Conservation (phyloP, 2,329 filamentous ascomycete species). For the Aspergillus ochraceoroseus region DNA sequence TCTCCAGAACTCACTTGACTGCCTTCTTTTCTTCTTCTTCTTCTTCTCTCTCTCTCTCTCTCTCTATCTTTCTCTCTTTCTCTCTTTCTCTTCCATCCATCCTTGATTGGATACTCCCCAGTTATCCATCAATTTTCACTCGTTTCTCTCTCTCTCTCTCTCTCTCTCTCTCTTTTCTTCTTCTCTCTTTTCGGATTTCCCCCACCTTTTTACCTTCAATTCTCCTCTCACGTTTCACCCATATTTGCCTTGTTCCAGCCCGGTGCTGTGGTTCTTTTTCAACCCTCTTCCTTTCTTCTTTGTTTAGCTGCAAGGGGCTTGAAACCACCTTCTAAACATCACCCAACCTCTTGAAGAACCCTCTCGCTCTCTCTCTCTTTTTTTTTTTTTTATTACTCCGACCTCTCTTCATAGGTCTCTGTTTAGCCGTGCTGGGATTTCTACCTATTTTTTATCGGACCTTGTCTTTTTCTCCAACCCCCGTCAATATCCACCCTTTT, state of each 20-base stretch:
- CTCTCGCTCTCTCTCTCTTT: no score
- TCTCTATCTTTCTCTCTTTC: constrained; percentile 8
- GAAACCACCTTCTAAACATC: constrained; percentile 8
- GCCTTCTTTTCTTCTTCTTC: constrained; percentile 9
- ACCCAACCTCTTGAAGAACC: constrained; percentile 16
- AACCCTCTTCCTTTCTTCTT: constrained; percentile 17
- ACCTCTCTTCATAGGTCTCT: constrained; percentile 14
- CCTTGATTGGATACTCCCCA: constrained; percentile 15
- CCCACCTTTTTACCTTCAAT: constrained; percentile 16
- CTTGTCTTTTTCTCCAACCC: constrained; percentile 5
- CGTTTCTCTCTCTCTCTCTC: constrained; percentile 14
- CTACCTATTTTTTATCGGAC: no score
- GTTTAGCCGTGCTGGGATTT: constrained; percentile 13
- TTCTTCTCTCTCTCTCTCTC: constrained; percentile 15
- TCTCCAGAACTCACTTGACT: constrained; percentile 5
- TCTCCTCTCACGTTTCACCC: constrained; percentile 22
- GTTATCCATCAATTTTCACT: constrained; percentile 21
- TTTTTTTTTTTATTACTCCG: constrained; percentile 10
- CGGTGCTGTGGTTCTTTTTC: constrained; percentile 26
- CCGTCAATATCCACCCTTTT: no score
- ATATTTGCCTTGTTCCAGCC: constrained; percentile 23
- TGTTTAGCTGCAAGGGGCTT: constrained; percentile 16
- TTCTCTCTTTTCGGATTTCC: constrained; percentile 6
- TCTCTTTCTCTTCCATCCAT: constrained; percentile 12
- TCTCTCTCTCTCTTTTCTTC: constrained; percentile 4